Percentiles rank a stretch among this genome's conserved stretches.
Conservation (phyloP, 345 rosid genomes). For the Psidium friedrichsthalianum region DNA sequence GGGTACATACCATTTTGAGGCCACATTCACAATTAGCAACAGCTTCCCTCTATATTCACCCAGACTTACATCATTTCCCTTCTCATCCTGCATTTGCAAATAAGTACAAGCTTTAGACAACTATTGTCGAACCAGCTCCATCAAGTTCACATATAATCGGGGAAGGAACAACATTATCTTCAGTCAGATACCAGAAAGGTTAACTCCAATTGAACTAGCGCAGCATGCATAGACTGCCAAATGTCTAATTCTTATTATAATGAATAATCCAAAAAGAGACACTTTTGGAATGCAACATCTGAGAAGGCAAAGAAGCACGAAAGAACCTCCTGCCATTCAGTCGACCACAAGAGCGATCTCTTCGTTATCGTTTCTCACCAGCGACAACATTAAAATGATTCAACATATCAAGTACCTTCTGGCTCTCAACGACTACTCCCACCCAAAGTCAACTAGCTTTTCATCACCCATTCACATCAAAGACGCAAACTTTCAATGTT, state of each 20-base stretch:
- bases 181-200: not conserved
- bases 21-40: slow-evolving; percentile 58
- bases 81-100: slow-evolving; percentile 32
- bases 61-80: slow-evolving; percentile 42
- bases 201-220: too few relatives aligned
- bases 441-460: not conserved
- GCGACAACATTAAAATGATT: not conserved
- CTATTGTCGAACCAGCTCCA: not conserved
- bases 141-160: not conserved
- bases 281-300: not conserved
- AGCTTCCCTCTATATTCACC: slow-evolving; percentile 48
- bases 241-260: too few relatives aligned
- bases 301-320: not conserved
- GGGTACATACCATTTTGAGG: slow-evolving; percentile 46
- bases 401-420: not conserved
- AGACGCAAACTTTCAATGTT: not conserved
- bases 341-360: not conserved
- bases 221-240: too few relatives aligned
- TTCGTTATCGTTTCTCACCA: not conserved
- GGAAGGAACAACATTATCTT: not conserved
- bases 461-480: not conserved
- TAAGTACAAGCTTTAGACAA: not conserved
- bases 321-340: not conserved
- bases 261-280: too few relatives aligned
- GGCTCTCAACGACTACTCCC: not conserved